Base-by-base conservation (phyloP, 331 rosid genomes). In the Phaseolus coccineus region DNA sequence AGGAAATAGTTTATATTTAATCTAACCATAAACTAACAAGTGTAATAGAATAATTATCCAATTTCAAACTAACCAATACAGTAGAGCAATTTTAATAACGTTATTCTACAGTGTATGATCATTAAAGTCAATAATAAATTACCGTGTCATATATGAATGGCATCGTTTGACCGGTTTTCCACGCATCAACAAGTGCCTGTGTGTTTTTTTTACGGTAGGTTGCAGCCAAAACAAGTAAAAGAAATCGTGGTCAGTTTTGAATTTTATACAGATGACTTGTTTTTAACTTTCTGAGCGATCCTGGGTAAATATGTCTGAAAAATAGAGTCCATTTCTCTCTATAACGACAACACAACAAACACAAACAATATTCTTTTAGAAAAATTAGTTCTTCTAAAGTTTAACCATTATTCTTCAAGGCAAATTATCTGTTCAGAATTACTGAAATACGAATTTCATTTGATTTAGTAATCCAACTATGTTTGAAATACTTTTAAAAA, bases 81-180 rank as follows among this genome's bases (percentile, higher is more conserved):
- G 47, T 2, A 9, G 3, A 42, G 9, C 9, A 42, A 42, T 42
- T 42, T 42, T 42, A 42, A 12, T 46, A 46, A 11, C 12, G 3
- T 46, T 46, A 46, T 44, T 44, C 48, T 46, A 46, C 50, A 46
- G 51, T 46, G 51, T 3, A 46, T 46, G 12, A 12, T 46, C 4
- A 46, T 10, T 3, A 46, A 12, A 46, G 4, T 8, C 3, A 42
- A 46, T 12, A 12, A 30, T 61, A 57, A 76, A 24, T 69, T 90
- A 94, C 97, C 88, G 96, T 94, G 86, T 94, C 98, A 77, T 77
- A 91, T 85, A 94, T 81, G 88, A 94, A 94, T 6, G 98, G 98
- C 97, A 94, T 91, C 69, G 92, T 87, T 69, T 90, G 77, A 22
- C 93, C 91, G 0, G 51, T 84, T 83, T 88, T 88, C 99, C 98